Percentiles rank a stretch among this genome's conserved stretches.
These are phyloP conservation scores for Jacaranda mimosifolia DNA, from an alignment of 257 asterid genomes.

Conservation along the genomic window DNA sequence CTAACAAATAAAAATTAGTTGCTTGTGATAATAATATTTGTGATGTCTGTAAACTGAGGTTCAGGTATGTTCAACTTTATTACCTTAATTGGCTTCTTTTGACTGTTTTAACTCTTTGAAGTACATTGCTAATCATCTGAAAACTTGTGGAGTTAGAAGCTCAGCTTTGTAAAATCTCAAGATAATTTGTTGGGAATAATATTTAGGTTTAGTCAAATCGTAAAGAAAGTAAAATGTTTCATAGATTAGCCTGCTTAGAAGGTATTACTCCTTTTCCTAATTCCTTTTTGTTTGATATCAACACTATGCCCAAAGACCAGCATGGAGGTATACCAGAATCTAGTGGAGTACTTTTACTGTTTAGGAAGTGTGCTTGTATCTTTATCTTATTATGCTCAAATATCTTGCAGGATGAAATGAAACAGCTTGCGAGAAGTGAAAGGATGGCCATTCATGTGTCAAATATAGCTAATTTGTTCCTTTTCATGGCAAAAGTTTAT, in stretches of 20 bases:
- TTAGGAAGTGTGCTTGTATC: neutral
- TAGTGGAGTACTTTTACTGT: neutral
- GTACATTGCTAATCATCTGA: neutral
- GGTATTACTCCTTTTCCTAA: neutral
- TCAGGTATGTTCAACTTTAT: neutral
- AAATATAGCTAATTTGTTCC: conserved; percentile 74
- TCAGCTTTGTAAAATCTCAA: conserved; percentile 4
- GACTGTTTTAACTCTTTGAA: neutral
- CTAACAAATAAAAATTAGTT: neutral
- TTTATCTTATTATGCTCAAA: conserved; percentile 29
- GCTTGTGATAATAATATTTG: neutral
- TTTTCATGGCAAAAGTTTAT: conserved; percentile 78
- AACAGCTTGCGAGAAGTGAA: conserved; percentile 79
- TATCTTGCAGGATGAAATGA: conserved; percentile 70
- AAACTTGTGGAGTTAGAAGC: neutral
- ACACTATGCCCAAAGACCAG: conserved; percentile 23
- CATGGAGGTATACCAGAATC: neutral
- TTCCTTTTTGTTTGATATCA: conserved; percentile 12
- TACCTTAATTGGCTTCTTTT: neutral
- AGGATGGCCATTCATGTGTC: conserved; percentile 74
- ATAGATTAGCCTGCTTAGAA: neutral
- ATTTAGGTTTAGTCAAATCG: conserved; percentile 14
- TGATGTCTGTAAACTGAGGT: conserved; percentile 25
- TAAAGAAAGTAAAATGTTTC: conserved; percentile 2
- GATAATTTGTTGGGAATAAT: neutral